Evolutionary conservation across 1,284 basidiomycete genomes (phyloP).

Genomic region (Sanghuangporus weigelae): DNA sequence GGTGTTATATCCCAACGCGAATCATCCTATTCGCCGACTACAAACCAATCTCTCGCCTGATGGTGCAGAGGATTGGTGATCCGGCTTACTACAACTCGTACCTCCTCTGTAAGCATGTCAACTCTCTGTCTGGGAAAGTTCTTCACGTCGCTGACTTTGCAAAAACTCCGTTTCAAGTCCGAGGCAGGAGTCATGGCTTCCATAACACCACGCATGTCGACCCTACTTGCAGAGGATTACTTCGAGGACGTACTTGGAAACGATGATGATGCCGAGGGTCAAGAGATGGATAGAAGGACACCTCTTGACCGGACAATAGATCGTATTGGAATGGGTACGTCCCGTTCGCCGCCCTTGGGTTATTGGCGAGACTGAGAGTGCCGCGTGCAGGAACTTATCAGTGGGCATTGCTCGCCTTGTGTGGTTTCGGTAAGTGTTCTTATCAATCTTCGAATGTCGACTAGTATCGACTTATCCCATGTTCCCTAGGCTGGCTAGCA

Average conservation of each 20-base stretch:
- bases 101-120: not conserved
- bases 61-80: not conserved
- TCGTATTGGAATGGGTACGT: conserved; percentile 79
- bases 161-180: not conserved
- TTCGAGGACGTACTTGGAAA: conserved; percentile 33
- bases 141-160: not conserved
- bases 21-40: not conserved
- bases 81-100: not conserved
- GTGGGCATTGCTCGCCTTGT: conserved; percentile 75
- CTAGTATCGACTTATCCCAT: not conserved
- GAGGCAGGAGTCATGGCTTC: conserved; percentile 28
- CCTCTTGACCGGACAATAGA: conserved; percentile 85
- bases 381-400: conserved; percentile 58
- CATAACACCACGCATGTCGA: conserved; percentile 41
- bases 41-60: not conserved
- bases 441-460: no score
- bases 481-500: conserved; percentile 66
- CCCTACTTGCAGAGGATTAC: conserved; percentile 37
- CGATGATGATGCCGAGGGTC: conserved; percentile 33
- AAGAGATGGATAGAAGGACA: conserved; percentile 49
- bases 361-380: conserved; percentile 12
- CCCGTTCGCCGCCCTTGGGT: conserved; percentile 16
- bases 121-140: not conserved
- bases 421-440: conserved; percentile 39
- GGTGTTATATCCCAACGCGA: not conserved